These are phyloP conservation scores for Globisporangium cederbergense DNA, from an alignment of 352 stramenopile genomes.

Conservation along the genomic window DNA sequence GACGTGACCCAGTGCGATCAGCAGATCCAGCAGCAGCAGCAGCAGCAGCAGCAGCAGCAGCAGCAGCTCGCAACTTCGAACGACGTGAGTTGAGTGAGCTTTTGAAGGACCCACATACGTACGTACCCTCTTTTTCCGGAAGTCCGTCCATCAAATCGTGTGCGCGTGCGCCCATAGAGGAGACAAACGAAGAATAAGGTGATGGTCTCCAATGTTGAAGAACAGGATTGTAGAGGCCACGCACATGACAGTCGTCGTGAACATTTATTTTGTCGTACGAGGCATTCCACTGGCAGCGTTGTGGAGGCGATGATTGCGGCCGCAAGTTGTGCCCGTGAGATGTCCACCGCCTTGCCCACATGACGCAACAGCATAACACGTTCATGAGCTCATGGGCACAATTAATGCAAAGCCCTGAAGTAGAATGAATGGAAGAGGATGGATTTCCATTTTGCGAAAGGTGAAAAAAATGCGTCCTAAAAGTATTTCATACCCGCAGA, in stretches of 20 bases:
- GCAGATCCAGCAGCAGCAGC: constrained; percentile 13
- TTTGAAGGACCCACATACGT: not conserved
- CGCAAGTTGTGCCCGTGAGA: too few relatives aligned
- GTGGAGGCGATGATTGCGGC: too few relatives aligned
- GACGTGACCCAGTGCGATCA: constrained; percentile 2
- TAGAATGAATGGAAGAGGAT: too few relatives aligned
- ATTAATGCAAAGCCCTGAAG: too few relatives aligned
- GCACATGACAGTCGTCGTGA: not conserved
- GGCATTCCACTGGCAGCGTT: too few relatives aligned
- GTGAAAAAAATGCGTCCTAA: constrained; percentile 1
- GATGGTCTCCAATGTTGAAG: not conserved
- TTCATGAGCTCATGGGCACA: too few relatives aligned
- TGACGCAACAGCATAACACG: too few relatives aligned
- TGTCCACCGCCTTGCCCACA: too few relatives aligned
- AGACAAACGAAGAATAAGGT: not conserved
- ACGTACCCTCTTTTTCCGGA: not conserved
- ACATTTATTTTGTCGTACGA: too few relatives aligned
- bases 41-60: constrained; percentile 16
- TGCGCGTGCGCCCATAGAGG: not conserved
- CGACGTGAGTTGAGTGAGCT: not conserved
- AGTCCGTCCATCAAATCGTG: not conserved
- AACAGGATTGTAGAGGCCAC: not conserved
- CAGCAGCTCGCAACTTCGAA: not conserved
- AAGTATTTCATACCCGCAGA: not conserved
- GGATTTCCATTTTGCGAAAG: not conserved